phyloP scores from a whole-genome alignment of 2,329 filamentous ascomycete genomes.

The Pseudogymnoascus sp. region DNA sequence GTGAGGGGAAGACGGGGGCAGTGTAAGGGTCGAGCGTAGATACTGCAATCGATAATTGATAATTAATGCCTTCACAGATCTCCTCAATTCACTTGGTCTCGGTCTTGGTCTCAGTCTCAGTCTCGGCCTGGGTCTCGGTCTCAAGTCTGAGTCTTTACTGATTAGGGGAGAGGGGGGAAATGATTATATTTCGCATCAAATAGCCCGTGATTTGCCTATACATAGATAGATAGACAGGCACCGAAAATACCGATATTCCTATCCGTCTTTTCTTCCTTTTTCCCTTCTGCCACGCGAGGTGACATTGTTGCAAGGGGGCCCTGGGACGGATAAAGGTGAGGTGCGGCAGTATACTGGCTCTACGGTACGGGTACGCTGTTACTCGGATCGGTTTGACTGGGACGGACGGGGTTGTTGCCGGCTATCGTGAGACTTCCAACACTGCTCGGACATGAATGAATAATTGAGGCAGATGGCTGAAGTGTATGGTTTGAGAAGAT shows the following conservation, averaged over 20 bases:
- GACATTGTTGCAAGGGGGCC: neutral
- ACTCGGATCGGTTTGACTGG: neutral
- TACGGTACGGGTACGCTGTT: neutral
- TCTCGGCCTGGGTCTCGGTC: neutral
- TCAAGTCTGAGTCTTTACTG: neutral
- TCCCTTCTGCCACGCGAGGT: neutral
- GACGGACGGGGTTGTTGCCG: neutral
- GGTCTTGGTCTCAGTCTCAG: neutral
- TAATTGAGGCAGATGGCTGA: neutral
- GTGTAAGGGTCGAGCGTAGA: conserved; percentile 2
- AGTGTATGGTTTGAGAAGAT: neutral
- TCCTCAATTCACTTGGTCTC: neutral
- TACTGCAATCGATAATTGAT: conserved; percentile 7
- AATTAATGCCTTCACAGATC: neutral
- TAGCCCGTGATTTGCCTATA: neutral
- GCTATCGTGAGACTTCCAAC: neutral
- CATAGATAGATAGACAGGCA: neutral
- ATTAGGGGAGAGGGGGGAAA: neutral
- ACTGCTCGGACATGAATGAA: neutral
- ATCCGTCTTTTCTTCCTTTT: neutral
- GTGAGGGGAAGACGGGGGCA: neutral
- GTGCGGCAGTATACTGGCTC: neutral
- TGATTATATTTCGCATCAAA: neutral
- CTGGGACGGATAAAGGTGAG: neutral
- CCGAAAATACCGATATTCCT: neutral